These are phyloP conservation scores for Austroboletus niveus DNA, from an alignment of 1,284 basidiomycete species.

Conservation along the genomic window DNA sequence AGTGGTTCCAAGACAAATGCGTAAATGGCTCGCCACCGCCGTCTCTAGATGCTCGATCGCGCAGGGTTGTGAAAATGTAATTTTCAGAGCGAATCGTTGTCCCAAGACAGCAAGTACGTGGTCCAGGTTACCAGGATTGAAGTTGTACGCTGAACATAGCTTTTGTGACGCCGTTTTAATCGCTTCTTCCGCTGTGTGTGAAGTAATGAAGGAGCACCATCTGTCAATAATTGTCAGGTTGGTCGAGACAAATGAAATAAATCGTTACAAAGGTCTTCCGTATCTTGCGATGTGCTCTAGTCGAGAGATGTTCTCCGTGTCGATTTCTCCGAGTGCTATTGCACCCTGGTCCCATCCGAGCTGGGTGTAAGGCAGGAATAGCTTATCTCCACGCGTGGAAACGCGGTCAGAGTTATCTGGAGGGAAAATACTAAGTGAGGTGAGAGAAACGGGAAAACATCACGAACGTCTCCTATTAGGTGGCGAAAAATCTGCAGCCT, in stretches of 20 bases:
- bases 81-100: constrained; percentile 9
- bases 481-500: constrained; percentile 5
- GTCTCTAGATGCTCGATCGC: constrained; percentile 2
- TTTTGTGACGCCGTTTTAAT: background rate
- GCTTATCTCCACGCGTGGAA: no score
- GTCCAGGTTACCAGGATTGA: background rate
- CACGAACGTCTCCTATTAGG: constrained; percentile 4
- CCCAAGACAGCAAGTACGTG: constrained; percentile 8
- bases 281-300: background rate
- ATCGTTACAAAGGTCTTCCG: constrained; percentile 4
- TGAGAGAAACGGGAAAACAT: background rate
- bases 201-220: background rate
- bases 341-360: no score
- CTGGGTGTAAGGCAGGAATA: no score
- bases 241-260: background rate
- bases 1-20: constrained; percentile 2
- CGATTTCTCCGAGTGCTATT: no score
- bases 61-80: constrained; percentile 5
- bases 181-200: background rate
- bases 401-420: no score
- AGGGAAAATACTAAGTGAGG: background rate
- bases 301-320: background rate
- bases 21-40: constrained; percentile 9
- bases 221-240: background rate
- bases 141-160: background rate